Percentiles rank a stretch among this genome's conserved stretches.
These are phyloP conservation scores for Triticum turgidum DNA, from an alignment of 176 grass and related monocot species.

Conservation along the genomic window DNA sequence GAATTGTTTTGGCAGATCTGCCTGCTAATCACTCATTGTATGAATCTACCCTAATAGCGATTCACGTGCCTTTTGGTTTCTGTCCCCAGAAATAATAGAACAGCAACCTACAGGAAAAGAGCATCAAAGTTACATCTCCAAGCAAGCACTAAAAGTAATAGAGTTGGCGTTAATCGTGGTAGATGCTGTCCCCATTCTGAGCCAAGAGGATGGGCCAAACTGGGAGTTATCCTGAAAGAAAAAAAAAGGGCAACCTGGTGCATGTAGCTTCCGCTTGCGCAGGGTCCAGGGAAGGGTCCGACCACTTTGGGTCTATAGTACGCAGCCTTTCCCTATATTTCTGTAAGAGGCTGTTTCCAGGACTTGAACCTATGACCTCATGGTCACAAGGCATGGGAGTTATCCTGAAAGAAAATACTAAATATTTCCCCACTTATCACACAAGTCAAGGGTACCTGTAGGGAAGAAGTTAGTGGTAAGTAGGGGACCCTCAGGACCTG, in stretches of 20 bases:
- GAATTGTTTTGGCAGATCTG: background rate
- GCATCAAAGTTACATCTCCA: background rate
- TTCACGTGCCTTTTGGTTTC: conserved; percentile 14
- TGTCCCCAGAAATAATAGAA: background rate
- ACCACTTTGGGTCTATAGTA: too few relatives aligned
- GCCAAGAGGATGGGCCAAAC: background rate
- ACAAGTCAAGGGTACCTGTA: conserved; percentile 3
- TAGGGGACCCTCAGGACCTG: conserved; percentile 1
- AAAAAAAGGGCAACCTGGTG: background rate
- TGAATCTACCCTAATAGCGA: background rate
- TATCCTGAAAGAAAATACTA: conserved; percentile 5
- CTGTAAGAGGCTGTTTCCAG: too few relatives aligned
- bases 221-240: background rate
- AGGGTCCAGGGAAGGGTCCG: too few relatives aligned
- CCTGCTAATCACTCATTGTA: background rate
- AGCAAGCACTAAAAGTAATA: conserved; percentile 15
- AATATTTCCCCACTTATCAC: conserved; percentile 25
- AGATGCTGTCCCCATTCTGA: background rate
- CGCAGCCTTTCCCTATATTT: too few relatives aligned
- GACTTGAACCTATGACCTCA: too few relatives aligned
- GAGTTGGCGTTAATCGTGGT: background rate
- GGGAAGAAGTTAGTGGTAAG: conserved; percentile 7
- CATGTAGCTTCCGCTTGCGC: too few relatives aligned
- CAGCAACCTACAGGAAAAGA: background rate
- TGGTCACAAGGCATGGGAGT: too few relatives aligned